Evolutionary conservation across 257 asterid genomes (phyloP).

Genomic region (Ajuga chamaepitys): DNA sequence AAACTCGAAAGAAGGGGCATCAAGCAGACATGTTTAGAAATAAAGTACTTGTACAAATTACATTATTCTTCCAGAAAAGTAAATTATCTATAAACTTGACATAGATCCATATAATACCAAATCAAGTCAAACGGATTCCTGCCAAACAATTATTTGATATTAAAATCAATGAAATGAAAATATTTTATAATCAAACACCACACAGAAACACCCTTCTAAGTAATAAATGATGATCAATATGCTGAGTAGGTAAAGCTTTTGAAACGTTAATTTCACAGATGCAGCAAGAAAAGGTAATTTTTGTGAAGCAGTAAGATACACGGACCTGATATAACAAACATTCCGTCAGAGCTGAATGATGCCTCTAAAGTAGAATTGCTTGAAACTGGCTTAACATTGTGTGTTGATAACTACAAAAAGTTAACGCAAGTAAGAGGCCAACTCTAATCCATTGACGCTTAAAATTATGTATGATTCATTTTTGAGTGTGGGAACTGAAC

Average conservation of each 20-base stretch:
- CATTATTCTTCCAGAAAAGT: background rate
- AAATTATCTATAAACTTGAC: background rate
- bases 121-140: background rate
- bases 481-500: no score
- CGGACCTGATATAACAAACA: slow-evolving; percentile 89
- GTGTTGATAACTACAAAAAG: slow-evolving; percentile 54
- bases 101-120: background rate
- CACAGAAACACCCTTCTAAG: background rate
- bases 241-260: background rate
- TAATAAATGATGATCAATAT: background rate
- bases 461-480: background rate
- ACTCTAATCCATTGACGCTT: background rate
- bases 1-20: no score
- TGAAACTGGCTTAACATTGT: slow-evolving; percentile 77
- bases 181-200: background rate
- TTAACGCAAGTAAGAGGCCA: slow-evolving; percentile 3
- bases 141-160: background rate
- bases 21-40: no score
- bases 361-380: slow-evolving; percentile 84
- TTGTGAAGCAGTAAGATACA: background rate
- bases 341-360: slow-evolving; percentile 94
- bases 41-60: background rate
- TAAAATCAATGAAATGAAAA: background rate
- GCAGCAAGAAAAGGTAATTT: background rate
- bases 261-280: background rate